A percentile compares a stretch with the other conserved stretches of the same genome.
phyloP scores from a whole-genome alignment of 345 rosid genomes.

The Microthlaspi erraticum region DNA sequence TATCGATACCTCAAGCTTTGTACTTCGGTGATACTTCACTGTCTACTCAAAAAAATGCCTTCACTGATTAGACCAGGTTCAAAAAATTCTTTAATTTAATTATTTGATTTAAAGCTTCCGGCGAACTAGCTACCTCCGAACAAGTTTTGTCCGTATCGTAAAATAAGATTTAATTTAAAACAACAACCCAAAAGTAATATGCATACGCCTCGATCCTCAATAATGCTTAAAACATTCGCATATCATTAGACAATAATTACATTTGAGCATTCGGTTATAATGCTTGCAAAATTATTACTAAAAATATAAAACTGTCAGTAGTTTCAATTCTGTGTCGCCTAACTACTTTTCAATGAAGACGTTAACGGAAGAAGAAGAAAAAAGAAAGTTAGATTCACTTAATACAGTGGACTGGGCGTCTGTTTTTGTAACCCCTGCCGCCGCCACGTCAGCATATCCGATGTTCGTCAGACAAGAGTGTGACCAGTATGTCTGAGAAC shows the following conservation, averaged over 20 bases:
- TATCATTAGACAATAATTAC: constrained; percentile 9
- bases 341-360: constrained; percentile 15
- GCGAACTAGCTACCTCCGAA: neutral
- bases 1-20: constrained; percentile 41
- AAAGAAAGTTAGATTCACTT: constrained; percentile 21
- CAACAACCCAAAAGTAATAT: neutral
- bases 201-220: constrained; percentile 7
- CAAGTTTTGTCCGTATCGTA: constrained; percentile 23
- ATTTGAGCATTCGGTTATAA: neutral
- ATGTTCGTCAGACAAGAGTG: constrained; percentile 49
- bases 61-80: constrained; percentile 32
- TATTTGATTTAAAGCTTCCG: neutral
- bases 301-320: constrained; percentile 12
- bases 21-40: constrained; percentile 18
- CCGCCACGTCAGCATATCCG: constrained; percentile 23
- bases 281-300: neutral
- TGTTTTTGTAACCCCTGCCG: neutral
- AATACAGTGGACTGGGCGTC: constrained; percentile 5
- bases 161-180: no score
- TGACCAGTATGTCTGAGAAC: constrained; percentile 76
- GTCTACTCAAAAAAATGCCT: constrained; percentile 20
- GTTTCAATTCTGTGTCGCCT: neutral
- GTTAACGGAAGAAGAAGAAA: neutral
- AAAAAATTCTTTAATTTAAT: neutral
- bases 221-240: neutral